Conservation (phyloP, 1,284 basidiomycete species). For the Ceratobasidium sp. region DNA sequence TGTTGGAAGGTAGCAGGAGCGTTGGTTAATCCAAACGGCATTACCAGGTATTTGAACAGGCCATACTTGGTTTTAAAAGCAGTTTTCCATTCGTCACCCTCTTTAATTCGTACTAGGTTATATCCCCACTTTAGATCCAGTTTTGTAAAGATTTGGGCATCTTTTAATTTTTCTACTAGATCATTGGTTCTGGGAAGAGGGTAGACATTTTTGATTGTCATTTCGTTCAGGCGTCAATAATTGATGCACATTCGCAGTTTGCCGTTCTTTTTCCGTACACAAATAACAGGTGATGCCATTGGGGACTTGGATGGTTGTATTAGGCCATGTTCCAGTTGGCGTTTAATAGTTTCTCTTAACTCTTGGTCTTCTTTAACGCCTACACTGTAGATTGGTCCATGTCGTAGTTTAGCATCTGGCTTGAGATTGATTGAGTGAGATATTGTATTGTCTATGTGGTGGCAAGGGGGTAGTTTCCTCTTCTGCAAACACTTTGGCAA, state of each 20-base stretch:
- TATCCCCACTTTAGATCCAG: slow-evolving; percentile 32
- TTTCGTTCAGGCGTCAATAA: no score
- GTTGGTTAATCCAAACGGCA: slow-evolving; percentile 33
- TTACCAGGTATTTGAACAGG: slow-evolving; percentile 38
- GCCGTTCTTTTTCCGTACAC: no score
- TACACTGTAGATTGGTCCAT: no score
- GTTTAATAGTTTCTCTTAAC: no score
- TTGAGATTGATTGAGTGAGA: slow-evolving; percentile 7
- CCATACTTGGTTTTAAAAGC: slow-evolving; percentile 33
- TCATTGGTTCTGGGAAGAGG: background rate
- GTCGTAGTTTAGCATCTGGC: no score
- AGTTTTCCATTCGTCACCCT: no score
- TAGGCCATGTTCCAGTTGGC: no score
- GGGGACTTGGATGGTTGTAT: no score
- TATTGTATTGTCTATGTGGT: background rate
- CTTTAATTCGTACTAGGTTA: slow-evolving; percentile 51
- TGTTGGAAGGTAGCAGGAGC: slow-evolving; percentile 35
- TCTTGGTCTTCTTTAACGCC: no score
- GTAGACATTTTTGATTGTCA: no score
- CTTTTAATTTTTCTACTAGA: slow-evolving; percentile 4
- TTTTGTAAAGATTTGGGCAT: background rate
- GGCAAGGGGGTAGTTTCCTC: background rate
- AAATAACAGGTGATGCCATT: no score
- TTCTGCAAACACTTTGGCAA: background rate
- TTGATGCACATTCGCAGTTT: no score